Evolutionary conservation across 495 filamentous ascomycete genomes (phyloP), one percentile per base, ranked within the genome.

Genomic region (Parathielavia hyrcaniae): DNA sequence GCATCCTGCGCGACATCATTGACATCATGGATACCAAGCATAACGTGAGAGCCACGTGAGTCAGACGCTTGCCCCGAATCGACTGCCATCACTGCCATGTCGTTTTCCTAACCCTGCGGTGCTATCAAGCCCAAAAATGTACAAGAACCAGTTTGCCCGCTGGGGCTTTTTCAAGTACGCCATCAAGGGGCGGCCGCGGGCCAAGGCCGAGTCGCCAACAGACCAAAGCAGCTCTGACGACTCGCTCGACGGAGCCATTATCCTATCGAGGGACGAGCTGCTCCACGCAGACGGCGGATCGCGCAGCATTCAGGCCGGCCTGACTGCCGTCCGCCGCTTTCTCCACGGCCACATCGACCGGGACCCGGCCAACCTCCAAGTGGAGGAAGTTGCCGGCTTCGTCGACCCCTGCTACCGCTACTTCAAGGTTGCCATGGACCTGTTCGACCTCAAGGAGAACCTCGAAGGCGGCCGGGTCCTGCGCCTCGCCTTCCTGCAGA

Each of bases 131-230:
- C 64, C 67, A 8, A 71, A 69, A 48, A 71, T 71, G 69, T 71
- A 69, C 56, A 71, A 71, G 35, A 67, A 66, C 50, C 69, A 71
- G 35, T 64, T 71, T 30, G 61, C 63, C 0, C 45, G 69, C 9
- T 71, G 69, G 69, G 50, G 53, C 30, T 68, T 69, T 55, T 68
- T 68, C 61, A 71, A 71, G 58, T 70, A 70, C 22, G 30, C 62
- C 22, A 53, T 69, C 53, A 70, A 70, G 53, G 47, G 41, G 16
- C 58, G 66, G 17, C 59, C 64, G 23, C 53, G 51, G 2, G 26
- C 13, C 47, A 58, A 61, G 32, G 10, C 59, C 13, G 54, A 49
- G n/a, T 61, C 60, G 13, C 20, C 59, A 12, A 45, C 46, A 4
- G 41, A 43, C 1, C 41, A 51, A 13, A 52, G 7, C 45, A 38